A percentile compares a stretch with the other conserved stretches of the same genome.
These are phyloP conservation scores for Penicillium sp. DNA, from an alignment of 2,329 filamentous ascomycete species.

Conservation along the genomic window DNA sequence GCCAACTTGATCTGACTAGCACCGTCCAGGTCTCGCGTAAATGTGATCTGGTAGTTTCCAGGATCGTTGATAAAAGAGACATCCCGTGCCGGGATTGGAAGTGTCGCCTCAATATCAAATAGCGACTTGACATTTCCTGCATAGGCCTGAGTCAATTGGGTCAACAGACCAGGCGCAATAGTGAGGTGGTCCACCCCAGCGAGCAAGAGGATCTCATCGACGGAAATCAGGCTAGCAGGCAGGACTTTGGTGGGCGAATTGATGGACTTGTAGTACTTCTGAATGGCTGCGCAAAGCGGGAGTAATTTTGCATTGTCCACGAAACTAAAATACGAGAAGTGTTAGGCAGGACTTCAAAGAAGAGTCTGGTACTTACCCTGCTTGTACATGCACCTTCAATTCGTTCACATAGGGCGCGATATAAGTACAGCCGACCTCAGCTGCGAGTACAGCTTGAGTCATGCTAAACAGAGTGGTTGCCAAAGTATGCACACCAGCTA, in stretches of 20 bases:
- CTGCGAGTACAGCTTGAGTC: slow-evolving; percentile 59
- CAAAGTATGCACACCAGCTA: slow-evolving; percentile 56
- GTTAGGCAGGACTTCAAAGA: not conserved
- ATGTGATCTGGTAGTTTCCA: slow-evolving; percentile 51
- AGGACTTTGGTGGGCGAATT: slow-evolving; percentile 49
- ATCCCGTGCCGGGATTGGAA: slow-evolving; percentile 11
- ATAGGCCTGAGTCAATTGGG: slow-evolving; percentile 45
- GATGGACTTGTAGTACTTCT: slow-evolving; percentile 51
- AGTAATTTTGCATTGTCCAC: slow-evolving; percentile 38
- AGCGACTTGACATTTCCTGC: slow-evolving; percentile 33
- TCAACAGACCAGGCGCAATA: slow-evolving; percentile 54
- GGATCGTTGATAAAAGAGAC: slow-evolving; percentile 42
- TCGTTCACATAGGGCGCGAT: slow-evolving; percentile 66
- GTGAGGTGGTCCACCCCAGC: slow-evolving; percentile 60
- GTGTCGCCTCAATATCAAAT: slow-evolving; percentile 22
- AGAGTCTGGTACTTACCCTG: slow-evolving; percentile 21
- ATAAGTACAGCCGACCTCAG: slow-evolving; percentile 58
- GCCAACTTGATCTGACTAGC: slow-evolving; percentile 51
- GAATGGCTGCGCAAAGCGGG: slow-evolving; percentile 51
- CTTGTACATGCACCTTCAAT: slow-evolving; percentile 60
- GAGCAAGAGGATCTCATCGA: slow-evolving; percentile 58
- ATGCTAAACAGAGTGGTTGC: slow-evolving; percentile 64
- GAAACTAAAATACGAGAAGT: slow-evolving; percentile 14
- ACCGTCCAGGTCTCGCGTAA: slow-evolving; percentile 45
- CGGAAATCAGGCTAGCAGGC: slow-evolving; percentile 57